These are phyloP conservation scores for Bipolaris oryzae DNA, from an alignment of 2,329 filamentous ascomycete species.

Conservation along the genomic window DNA sequence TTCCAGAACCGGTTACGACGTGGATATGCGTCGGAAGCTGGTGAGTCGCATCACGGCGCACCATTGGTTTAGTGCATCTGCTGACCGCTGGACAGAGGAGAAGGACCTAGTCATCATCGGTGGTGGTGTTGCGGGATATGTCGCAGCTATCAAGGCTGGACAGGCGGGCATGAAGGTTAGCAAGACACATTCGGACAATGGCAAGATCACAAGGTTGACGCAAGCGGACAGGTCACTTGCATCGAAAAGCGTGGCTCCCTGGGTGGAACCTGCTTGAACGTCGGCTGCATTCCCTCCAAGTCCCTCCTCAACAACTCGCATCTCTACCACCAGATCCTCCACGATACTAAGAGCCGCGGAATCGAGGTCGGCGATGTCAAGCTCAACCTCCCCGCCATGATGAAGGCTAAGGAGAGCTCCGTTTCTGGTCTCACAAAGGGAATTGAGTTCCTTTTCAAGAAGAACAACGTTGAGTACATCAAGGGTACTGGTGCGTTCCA, in stretches of 20 bases:
- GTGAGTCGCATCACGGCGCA: conserved; percentile 43
- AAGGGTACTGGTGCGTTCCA: conserved; percentile 89
- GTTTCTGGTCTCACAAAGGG: conserved; percentile 91
- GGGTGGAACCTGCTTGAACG: conserved; percentile 97
- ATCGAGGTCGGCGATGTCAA: conserved; percentile 98
- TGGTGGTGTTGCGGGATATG: conserved; percentile 97
- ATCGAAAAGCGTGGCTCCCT: conserved; percentile 97
- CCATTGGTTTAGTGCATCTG: conserved; percentile 24
- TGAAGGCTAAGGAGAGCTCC: conserved; percentile 97
- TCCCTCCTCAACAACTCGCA: conserved; percentile 99
- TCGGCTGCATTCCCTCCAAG: conserved; percentile 99
- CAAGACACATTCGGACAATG: conserved; percentile 5
- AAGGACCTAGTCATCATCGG: conserved; percentile 98
- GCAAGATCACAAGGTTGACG: conserved; percentile 12
- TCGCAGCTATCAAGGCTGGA: conserved; percentile 97
- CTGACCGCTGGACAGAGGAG: conserved; percentile 68
- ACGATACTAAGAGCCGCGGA: conserved; percentile 95
- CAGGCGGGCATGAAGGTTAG: conserved; percentile 93
- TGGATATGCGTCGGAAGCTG: conserved; percentile 62
- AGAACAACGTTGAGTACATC: conserved; percentile 98
- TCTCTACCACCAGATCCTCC: conserved; percentile 94
- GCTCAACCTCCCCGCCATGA: conserved; percentile 92
- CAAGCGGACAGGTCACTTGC: conserved; percentile 75
- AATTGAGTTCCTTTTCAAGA: conserved; percentile 98
- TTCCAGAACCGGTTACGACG: conserved; percentile 60